A percentile compares a stretch with the other conserved stretches of the same genome.
phyloP scores from a whole-genome alignment of 2,329 filamentous ascomycete species.

The Cryoendolithus antarcticus region DNA sequence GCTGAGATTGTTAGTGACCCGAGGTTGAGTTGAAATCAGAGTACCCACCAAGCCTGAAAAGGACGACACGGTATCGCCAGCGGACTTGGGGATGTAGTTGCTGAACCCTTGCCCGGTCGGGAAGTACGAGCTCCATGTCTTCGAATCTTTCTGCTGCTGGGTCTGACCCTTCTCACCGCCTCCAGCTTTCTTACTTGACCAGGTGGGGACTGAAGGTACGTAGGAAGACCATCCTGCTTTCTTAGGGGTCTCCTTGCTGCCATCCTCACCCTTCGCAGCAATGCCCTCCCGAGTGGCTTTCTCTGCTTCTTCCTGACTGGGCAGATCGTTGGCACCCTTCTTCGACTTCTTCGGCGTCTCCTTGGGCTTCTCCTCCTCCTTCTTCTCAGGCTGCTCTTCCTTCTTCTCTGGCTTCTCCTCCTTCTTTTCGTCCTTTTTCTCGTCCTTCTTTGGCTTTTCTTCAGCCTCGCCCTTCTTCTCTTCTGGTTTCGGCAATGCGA shows the following conservation, averaged over 20 bases:
- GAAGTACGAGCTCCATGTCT: conserved; percentile 36
- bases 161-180: conserved; percentile 16
- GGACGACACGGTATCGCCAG: conserved; percentile 27
- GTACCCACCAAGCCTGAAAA: conserved; percentile 28
- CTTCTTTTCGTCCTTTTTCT: too few relatives aligned
- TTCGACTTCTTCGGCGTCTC: conserved; percentile 14
- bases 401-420: conserved; percentile 9
- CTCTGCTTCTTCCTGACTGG: conserved; percentile 24
- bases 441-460: conserved; percentile 9
- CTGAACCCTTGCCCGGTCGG: conserved; percentile 36
- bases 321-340: conserved; percentile 17
- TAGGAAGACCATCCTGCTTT: conserved; percentile 22
- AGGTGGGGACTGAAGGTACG: conserved; percentile 13
- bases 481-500: conserved; percentile 32
- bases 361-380: conserved; percentile 13
- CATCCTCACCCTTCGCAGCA: conserved; percentile 6
- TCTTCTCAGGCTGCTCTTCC: conserved; percentile 10
- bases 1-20: conserved; percentile 1
- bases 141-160: conserved; percentile 22
- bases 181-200: conserved; percentile 10
- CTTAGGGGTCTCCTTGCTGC: conserved; percentile 8
- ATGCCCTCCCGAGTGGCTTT: conserved; percentile 16
- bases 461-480: conserved; percentile 10
- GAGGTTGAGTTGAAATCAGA: too few relatives aligned
- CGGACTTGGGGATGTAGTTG: conserved; percentile 34